Evolutionary conservation across 2,329 filamentous ascomycete species (phyloP), one percentile per base, ranked within the genome.

Genomic region (Stachybotrys echinatus): DNA sequence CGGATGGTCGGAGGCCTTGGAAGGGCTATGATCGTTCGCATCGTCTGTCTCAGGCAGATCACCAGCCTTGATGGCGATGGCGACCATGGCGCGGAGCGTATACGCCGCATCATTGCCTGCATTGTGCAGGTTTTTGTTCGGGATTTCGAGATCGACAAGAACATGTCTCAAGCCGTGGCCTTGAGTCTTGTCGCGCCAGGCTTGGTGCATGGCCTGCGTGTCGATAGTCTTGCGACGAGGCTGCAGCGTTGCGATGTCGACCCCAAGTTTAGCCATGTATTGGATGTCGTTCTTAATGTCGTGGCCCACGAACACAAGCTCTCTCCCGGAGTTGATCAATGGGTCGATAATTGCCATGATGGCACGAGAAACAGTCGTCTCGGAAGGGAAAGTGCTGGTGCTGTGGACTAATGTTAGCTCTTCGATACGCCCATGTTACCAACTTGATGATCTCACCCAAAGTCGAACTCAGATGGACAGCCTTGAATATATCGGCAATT

Each of bases 21-120:
- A 34, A 34, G 27, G 2, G 27, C 14, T 14, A 34, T 8, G 14
- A 14, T 8, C 27, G 14, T 14, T 34, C 27, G 27, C 27, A 5
- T 14, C 27, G 27, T 3, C 27, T 8, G 27, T 14, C 10, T 34
- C 27, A 5, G 10, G 10, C 27, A 14, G 27, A 14, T 3, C 27
- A 14, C 27, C 14, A 10, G 27, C 2, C 49, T 62, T 59, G 19
- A 68, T 37, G 2, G 64, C 66, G 18, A 71, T 53, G 0, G 61
- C 80, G 6, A 96, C 65, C 75, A 94, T 80, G 7, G 83, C 86
- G 53, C 85, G 83, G 54, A 95, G 68, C 0, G 89, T 92, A 63
- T 87, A 94, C 2, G 84, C 79, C 0, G 91, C 90, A 63, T 96
- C 91, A 56, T 96, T 96, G 2, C 91, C 84, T 0, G 85, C 91